Evolutionary conservation across 192 early-diverging fungal genomes (phyloP).

Genomic region (Pilobolus umbonatus): DNA sequence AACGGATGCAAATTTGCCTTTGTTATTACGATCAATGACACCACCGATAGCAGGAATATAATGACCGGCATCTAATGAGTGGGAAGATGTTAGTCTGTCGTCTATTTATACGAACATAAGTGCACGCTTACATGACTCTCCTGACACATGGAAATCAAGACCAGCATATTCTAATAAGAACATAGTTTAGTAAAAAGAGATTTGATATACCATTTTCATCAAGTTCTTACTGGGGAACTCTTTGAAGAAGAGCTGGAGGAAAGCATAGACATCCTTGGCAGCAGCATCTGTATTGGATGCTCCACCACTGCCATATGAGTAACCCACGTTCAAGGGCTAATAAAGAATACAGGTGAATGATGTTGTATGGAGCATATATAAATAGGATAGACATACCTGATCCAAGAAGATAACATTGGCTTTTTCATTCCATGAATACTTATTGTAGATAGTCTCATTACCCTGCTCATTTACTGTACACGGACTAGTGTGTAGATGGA

Average conservation of each 20-base stretch:
- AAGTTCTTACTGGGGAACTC: constrained; percentile 55
- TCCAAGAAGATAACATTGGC: constrained; percentile 84
- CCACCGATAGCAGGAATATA: constrained; percentile 91
- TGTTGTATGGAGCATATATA: neutral
- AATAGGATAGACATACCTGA: constrained; percentile 48
- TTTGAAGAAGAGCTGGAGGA: constrained; percentile 91
- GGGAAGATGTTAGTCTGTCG: neutral
- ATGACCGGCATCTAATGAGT: constrained; percentile 70
- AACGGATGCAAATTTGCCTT: constrained; percentile 36
- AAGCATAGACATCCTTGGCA: constrained; percentile 90
- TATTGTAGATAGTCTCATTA: constrained; percentile 61
- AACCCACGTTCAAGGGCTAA: constrained; percentile 88
- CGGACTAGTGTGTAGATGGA: constrained; percentile 46
- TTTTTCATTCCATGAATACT: constrained; percentile 88
- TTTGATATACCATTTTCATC: neutral
- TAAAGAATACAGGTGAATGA: too few species aligned
- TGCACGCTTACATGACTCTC: constrained; percentile 57
- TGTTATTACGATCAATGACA: constrained; percentile 77
- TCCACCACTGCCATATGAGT: constrained; percentile 72
- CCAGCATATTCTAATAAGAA: constrained; percentile 78
- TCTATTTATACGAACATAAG: constrained; percentile 17
- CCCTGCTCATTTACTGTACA: constrained; percentile 86
- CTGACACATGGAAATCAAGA: constrained; percentile 86
- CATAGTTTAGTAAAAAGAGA: neutral
- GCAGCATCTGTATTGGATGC: constrained; percentile 77